Conservation (phyloP, 169 alveolate species). For the Theileria annulata region DNA sequence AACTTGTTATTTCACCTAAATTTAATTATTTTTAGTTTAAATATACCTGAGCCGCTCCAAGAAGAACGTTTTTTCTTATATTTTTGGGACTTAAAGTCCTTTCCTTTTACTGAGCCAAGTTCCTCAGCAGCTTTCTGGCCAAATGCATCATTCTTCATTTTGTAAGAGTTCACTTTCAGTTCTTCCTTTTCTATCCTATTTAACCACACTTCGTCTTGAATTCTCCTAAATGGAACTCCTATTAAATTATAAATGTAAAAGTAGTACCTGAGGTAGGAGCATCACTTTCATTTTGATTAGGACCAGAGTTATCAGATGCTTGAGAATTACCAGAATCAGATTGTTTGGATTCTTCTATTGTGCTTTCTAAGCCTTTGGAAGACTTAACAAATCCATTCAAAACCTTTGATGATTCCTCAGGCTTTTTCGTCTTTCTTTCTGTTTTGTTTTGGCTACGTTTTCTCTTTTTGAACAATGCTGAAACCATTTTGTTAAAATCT, state of each 20-base stretch:
- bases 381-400: neutral
- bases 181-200: constrained; percentile 57
- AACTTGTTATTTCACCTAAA: constrained; percentile 53
- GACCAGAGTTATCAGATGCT: neutral
- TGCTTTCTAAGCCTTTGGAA: neutral
- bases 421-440: neutral
- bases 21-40: neutral
- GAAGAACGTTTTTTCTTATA: constrained; percentile 80
- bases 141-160: constrained; percentile 46
- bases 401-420: constrained; percentile 4
- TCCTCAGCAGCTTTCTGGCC: constrained; percentile 60
- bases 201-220: constrained; percentile 58
- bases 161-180: constrained; percentile 48
- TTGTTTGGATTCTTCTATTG: neutral
- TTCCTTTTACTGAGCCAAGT: constrained; percentile 74
- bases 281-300: constrained; percentile 3
- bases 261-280: constrained; percentile 15
- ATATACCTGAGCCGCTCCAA: constrained; percentile 79
- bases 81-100: constrained; percentile 78
- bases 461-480: neutral
- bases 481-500: constrained; percentile 36
- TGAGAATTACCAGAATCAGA: neutral
- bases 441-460: neutral
- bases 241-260: neutral
- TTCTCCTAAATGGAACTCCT: constrained; percentile 51